These are phyloP conservation scores for Auricularia sp. DNA, from an alignment of 768 basidiomycete genomes.

Conservation along the genomic window DNA sequence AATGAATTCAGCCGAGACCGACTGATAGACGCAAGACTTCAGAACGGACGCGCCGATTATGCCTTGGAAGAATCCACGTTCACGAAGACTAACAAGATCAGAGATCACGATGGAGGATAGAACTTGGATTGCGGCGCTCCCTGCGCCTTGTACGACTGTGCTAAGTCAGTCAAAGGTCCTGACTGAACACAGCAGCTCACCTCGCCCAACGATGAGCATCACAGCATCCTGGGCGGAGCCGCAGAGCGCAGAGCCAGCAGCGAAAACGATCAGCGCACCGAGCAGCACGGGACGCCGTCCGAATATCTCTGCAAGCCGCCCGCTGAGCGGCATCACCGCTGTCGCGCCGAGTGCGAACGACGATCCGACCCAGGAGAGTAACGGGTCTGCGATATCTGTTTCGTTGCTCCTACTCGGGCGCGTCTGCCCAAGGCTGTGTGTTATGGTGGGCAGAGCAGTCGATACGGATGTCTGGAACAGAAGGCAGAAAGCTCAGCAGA, in stretches of 20 bases:
- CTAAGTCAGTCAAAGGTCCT: background rate
- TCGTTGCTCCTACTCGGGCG: background rate
- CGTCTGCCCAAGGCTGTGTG: constrained; percentile 27
- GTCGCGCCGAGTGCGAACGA: constrained; percentile 18
- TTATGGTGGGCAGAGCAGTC: constrained; percentile 25
- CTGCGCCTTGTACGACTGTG: background rate
- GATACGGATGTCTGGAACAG: constrained; percentile 13
- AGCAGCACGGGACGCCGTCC: constrained; percentile 23
- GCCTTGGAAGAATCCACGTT: constrained; percentile 1
- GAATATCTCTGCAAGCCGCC: constrained; percentile 24
- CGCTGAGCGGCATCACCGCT: constrained; percentile 24
- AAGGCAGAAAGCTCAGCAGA: background rate
- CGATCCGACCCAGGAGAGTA: constrained; percentile 11
- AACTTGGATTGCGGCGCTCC: background rate
- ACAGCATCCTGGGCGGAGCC: constrained; percentile 24
- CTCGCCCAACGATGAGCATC: constrained; percentile 25
- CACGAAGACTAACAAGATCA: constrained; percentile 2
- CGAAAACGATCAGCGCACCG: constrained; percentile 12
- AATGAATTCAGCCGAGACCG: background rate
- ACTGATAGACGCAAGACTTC: background rate
- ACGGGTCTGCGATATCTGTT: background rate
- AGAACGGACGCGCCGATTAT: background rate
- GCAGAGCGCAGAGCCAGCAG: constrained; percentile 24
- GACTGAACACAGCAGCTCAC: constrained; percentile 9
- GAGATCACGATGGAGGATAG: constrained; percentile 1